Base-by-base conservation (phyloP, 2,329 filamentous ascomycete genomes). In the Fusarium verrucosum region DNA sequence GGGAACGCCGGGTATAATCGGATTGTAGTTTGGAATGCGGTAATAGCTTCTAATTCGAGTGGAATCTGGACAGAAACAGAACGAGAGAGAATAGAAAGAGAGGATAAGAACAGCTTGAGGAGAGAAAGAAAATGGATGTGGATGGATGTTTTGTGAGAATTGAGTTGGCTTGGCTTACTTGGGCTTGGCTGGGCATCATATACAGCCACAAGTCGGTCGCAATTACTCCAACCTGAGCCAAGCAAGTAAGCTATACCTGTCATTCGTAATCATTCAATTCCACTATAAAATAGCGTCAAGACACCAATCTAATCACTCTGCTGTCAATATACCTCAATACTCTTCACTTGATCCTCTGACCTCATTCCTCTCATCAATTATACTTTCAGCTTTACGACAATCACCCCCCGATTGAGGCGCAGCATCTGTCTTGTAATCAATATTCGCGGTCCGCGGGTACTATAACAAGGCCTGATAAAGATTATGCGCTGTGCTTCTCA, bases 131-230 rank as follows among this genome's bases (percentile, higher is more conserved):
- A 35, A 19, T 41, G n/a, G n/a, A n/a, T n/a, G n/a, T 56, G 55
- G 42, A 41, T 49, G 38, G 50, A 67, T 57, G 63, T 60, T 63
- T 61, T 49, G 59, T 60, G 45, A 63, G 59, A 50, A 50, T 60
- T 43, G 30, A 61, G 58, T 43, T 41, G 45, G 43, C 43, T 25
- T 30, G 22, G 20, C n/a, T 46, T 19, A 30, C 30, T 32, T 46
- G 43, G 30, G 44, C 32, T 46, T 50, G 54, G 51, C 51, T 57
- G 54, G 56, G 53, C 33, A 61, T 61, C 35, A 17, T 55, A n/a
- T 47, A 61, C 41, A 61, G 56, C 58, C 58, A n/a, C n/a, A n/a
- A n/a, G n/a, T n/a, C 55, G 57, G 35, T 36, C 10, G 56, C 50
- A 41, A 61, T 38, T 38, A 55, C 58, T 55, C 38, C 25, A 23